A percentile compares a stretch with the other conserved stretches of the same genome.
phyloP scores from a whole-genome alignment of 306 rosid species.

The Prunus dulcis region DNA sequence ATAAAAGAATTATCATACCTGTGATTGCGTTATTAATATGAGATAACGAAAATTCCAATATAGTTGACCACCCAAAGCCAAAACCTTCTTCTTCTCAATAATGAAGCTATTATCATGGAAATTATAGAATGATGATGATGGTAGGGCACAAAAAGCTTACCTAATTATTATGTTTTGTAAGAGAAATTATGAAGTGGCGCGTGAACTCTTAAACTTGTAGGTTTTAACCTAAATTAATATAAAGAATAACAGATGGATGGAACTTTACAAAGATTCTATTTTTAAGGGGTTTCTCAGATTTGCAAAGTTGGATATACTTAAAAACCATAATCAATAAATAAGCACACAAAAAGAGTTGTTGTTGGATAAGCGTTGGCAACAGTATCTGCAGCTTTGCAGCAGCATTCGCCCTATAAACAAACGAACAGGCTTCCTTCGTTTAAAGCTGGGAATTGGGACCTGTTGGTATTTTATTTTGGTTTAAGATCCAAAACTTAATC shows the following conservation, averaged over 20 bases:
- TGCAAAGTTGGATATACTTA: not conserved
- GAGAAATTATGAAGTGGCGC: not conserved
- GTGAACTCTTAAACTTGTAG: not conserved
- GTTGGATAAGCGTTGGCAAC: not conserved
- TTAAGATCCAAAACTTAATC: constrained; percentile 1
- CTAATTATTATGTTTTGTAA: too few species aligned
- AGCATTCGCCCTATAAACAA: not conserved
- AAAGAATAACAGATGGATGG: not conserved
- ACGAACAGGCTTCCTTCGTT: constrained; percentile 21
- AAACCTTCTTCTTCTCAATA: too few species aligned
- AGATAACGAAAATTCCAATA: too few species aligned
- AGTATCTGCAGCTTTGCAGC: constrained; percentile 20
- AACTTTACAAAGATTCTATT: constrained; percentile 10
- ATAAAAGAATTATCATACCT: too few species aligned
- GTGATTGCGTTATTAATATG: rapidly evolving
- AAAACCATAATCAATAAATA: not conserved
- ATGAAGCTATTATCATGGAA: too few species aligned
- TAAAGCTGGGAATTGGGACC: constrained; percentile 25
- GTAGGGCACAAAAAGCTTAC: too few species aligned
- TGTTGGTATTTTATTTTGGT: not conserved
- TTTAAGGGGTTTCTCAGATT: not conserved
- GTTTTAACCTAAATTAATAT: too few species aligned
- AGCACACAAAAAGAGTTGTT: not conserved
- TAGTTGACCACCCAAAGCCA: too few species aligned
- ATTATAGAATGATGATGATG: too few species aligned